A percentile compares a stretch with the other conserved stretches of the same genome.
Conservation (phyloP, 2,329 filamentous ascomycete species). For the Ophiostoma piceae region DNA sequence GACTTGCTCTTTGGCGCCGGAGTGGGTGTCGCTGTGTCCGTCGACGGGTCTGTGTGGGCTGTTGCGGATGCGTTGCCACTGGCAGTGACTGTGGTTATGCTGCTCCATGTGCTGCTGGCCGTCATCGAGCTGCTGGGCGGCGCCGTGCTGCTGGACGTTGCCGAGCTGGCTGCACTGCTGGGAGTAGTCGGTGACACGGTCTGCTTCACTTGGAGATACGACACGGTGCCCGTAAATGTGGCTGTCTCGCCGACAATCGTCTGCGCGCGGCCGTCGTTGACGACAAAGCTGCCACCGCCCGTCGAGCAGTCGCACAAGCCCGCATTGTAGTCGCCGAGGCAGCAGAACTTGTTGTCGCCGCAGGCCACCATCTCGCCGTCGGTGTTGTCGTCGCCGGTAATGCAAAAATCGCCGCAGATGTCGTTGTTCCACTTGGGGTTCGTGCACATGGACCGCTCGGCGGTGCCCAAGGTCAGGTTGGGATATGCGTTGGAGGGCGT, state of each 20-base stretch:
- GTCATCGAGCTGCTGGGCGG: neutral
- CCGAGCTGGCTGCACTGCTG: neutral
- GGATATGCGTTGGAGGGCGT: constrained; percentile 24
- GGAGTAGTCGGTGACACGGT: neutral
- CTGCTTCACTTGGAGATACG: neutral
- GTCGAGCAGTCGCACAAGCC: constrained; percentile 28
- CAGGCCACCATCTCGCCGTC: constrained; percentile 27
- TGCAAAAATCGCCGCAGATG: constrained; percentile 29
- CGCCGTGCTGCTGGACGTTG: neutral
- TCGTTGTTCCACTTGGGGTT: constrained; percentile 29
- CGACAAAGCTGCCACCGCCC: neutral
- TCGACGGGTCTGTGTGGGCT: neutral
- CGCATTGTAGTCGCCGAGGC: constrained; percentile 27
- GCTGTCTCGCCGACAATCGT: neutral
- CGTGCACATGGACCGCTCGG: constrained; percentile 29
- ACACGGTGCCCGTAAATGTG: neutral
- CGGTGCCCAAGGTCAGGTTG: constrained; percentile 27
- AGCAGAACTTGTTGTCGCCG: constrained; percentile 28
- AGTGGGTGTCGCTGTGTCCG: neutral
- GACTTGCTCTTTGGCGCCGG: neutral
- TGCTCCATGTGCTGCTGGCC: neutral
- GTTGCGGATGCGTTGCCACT: neutral
- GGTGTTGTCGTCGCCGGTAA: constrained; percentile 19
- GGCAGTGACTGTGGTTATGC: neutral
- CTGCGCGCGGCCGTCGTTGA: constrained; percentile 8